Base-by-base conservation (phyloP, 2,329 filamentous ascomycete species). In the Aaosphaeria pasadenensis region DNA sequence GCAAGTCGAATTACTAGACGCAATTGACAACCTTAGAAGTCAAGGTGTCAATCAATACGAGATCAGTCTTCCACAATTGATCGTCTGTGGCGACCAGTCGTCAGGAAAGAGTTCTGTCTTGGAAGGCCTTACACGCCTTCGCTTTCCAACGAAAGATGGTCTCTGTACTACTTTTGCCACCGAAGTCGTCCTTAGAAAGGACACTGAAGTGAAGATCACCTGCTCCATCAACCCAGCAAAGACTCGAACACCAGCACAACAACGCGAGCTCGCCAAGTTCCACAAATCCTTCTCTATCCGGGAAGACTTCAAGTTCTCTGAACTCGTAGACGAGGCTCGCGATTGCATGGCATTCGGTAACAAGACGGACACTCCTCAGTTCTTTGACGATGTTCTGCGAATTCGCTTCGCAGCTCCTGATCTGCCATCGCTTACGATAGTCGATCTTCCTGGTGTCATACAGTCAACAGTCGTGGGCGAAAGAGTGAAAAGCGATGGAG, bases 81-180 rank as follows among this genome's bases (percentile, higher is more conserved):
- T 67, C 29, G 62, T 66, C 6, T 64, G 60, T 33, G 62, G 64
- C 2, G 61, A 64, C 30, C 62, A 67, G 42, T 63, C 59, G 6
- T 55, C 58, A 3, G 64, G 64, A 0, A 67, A 67, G 36, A 64
- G 62, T 32, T 66, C 62, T 1, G 51, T 67, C 6, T 59, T 67
- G 7, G 62, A 66, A 47, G 57, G 56, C 0, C 47, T 67, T 5
- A 82, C 83, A 0, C 74, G 78, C 6, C 77, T 88, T 4, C 75
- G 74, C 0, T 86, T 87, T 42, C 80, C 81, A 0, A 71, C 76
- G 5, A 78, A 82, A 5, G 75, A 77, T 5, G 75, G 66, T 11
- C 42, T 80, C 0, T 85, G 82, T 58, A 86, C 84, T 0, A 74
- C 78, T 0, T 86, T 85, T 50, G 77, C 83, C 0, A 86, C 81